Conservation (phyloP, 78 protist species). For the Dictyostelium firmibasis region DNA sequence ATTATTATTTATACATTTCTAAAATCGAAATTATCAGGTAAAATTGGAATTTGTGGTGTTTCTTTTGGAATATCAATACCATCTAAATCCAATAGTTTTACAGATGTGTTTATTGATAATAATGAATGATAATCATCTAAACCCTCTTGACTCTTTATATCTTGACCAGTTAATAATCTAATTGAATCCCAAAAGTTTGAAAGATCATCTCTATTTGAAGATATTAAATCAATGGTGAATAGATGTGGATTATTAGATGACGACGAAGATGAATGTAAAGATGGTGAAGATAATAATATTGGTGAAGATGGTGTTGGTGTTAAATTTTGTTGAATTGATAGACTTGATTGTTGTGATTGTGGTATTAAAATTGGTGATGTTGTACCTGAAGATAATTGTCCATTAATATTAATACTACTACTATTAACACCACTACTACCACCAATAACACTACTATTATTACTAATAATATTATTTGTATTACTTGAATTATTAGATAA, state of each 20-base stretch:
- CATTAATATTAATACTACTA: not conserved
- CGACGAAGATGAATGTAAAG: not conserved
- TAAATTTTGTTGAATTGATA: not conserved
- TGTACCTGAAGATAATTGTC: not conserved
- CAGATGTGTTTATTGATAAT: not conserved
- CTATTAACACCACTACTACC: not conserved
- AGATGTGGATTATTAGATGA: not conserved
- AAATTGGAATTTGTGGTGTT: constrained; percentile 24
- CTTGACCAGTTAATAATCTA: not conserved
- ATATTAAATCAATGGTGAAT: not conserved
- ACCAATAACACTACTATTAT: not conserved
- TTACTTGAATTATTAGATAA: not conserved
- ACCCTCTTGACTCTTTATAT: constrained; percentile 13
- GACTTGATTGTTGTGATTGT: not conserved
- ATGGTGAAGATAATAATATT: not conserved
- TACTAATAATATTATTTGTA: not conserved
- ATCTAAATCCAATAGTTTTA: constrained; percentile 44
- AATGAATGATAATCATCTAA: constrained; percentile 51
- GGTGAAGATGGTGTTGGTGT: not conserved
- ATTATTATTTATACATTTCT: not conserved
- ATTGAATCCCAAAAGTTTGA: constrained; percentile 30
- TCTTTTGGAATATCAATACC: constrained; percentile 58
- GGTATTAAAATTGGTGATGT: not conserved
- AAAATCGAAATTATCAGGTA: constrained; percentile 25
- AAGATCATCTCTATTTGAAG: constrained; percentile 15